These are phyloP conservation scores for Ammopiptanthus mongolicus DNA, from an alignment of 306 rosid species.

Conservation along the genomic window DNA sequence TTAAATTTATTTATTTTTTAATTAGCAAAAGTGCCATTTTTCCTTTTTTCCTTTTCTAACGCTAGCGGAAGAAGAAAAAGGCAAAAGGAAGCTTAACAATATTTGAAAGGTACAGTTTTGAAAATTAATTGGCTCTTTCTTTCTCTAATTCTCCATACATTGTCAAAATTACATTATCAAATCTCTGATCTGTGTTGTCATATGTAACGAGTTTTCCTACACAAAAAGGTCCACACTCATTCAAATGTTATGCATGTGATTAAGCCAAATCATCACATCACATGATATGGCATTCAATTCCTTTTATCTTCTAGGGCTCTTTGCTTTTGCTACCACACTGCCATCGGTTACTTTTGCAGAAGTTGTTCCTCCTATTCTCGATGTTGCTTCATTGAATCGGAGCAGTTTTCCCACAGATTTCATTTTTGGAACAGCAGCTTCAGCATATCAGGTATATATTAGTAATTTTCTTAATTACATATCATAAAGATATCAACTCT, in stretches of 20 bases:
- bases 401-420: neutral
- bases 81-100: no score
- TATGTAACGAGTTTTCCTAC: neutral
- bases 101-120: neutral
- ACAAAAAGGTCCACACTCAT: neutral
- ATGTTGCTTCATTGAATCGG: conserved; percentile 21
- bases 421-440: conserved; percentile 17
- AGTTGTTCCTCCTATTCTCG: conserved; percentile 4
- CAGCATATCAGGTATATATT: neutral
- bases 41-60: no score
- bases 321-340: neutral
- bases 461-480: neutral
- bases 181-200: neutral
- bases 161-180: neutral
- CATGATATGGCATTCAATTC: neutral
- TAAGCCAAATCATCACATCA: neutral
- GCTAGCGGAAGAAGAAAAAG: no score
- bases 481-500: neutral
- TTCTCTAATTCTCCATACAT: neutral
- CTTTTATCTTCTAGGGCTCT: neutral
- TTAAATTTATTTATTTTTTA: no score
- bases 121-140: neutral
- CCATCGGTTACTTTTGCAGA: neutral
- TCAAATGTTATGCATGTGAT: neutral
- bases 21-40: neutral